Evolutionary conservation across 83 land plant genomes (phyloP).

Genomic region (Larix sibirica): DNA sequence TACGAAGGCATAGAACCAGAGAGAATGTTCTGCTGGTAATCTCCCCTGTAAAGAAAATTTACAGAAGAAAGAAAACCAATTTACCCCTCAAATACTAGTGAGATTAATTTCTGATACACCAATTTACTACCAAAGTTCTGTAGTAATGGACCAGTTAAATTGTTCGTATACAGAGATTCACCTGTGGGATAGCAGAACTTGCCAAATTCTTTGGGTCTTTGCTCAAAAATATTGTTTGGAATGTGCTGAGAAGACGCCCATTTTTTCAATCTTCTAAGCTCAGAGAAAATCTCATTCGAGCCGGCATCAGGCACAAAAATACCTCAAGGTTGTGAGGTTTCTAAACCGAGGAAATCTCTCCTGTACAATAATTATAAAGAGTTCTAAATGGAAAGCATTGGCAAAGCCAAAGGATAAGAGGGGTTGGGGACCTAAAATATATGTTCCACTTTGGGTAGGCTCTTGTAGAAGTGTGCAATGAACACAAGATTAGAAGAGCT

Average conservation of each 20-base stretch:
- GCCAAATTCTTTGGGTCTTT: slow-evolving; percentile 35
- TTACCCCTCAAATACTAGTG: slow-evolving; percentile 51
- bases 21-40: slow-evolving; percentile 19
- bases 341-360: slow-evolving; percentile 17
- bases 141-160: slow-evolving; percentile 49
- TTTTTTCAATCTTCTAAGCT: neutral
- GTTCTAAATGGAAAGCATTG: slow-evolving; percentile 35
- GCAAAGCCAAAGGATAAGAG: too few species aligned
- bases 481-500: too few species aligned
- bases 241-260: slow-evolving; percentile 28
- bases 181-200: slow-evolving; percentile 35
- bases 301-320: neutral
- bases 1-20: slow-evolving; percentile 17
- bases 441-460: too few species aligned
- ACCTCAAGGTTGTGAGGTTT: neutral
- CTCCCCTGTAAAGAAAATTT: slow-evolving; percentile 54
- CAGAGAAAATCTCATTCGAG: neutral
- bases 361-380: slow-evolving; percentile 53
- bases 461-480: too few species aligned
- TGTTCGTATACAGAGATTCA: slow-evolving; percentile 50
- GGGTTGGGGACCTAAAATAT: too few species aligned
- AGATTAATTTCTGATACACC: slow-evolving; percentile 36
- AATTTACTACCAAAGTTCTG: slow-evolving; percentile 17
- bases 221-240: slow-evolving; percentile 54
- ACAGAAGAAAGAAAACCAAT: slow-evolving; percentile 34